These are phyloP conservation scores for Colletotrichum sojae DNA, from an alignment of 2,329 filamentous ascomycete species.

Conservation along the genomic window DNA sequence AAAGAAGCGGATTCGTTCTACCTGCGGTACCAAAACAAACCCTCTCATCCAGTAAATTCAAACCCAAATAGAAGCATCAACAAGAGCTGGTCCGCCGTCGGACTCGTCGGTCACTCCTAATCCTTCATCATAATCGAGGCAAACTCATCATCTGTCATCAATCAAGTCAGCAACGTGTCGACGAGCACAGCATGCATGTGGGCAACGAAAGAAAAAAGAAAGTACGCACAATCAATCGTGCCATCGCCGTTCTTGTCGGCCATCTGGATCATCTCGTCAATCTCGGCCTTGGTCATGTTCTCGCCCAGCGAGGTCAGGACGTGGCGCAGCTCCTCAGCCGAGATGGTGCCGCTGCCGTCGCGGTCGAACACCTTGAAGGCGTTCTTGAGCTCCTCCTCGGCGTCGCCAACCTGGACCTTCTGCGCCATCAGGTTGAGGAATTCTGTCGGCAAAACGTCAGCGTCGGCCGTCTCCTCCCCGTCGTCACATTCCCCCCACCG, in stretches of 20 bases:
- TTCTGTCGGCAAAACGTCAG: constrained; percentile 63
- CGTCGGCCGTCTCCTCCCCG: not conserved
- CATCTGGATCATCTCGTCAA: constrained; percentile 94
- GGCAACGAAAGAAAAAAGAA: not conserved
- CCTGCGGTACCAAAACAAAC: constrained; percentile 10
- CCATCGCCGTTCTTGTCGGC: constrained; percentile 92
- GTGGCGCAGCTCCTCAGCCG: constrained; percentile 87
- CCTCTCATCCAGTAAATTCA: constrained; percentile 4
- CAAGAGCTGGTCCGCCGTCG: constrained; percentile 19
- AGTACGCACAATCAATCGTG: constrained; percentile 83
- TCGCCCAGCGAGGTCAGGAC: constrained; percentile 94
- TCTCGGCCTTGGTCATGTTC: constrained; percentile 91
- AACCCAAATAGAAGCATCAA: constrained; percentile 25
- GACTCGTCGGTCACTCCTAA: constrained; percentile 61
- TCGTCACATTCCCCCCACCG: too few species aligned
- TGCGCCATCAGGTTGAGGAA: constrained; percentile 95
- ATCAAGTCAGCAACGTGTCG: not conserved
- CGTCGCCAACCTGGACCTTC: constrained; percentile 95
- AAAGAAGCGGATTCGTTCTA: constrained; percentile 30
- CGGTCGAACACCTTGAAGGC: constrained; percentile 93
- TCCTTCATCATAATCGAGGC: constrained; percentile 97
- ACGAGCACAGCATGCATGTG: not conserved
- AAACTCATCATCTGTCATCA: constrained; percentile 86
- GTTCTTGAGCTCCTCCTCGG: constrained; percentile 90
- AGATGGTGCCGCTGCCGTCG: constrained; percentile 94